Conservation (phyloP, 352 stramenopile genomes). For the Pythium rishiriense region DNA sequence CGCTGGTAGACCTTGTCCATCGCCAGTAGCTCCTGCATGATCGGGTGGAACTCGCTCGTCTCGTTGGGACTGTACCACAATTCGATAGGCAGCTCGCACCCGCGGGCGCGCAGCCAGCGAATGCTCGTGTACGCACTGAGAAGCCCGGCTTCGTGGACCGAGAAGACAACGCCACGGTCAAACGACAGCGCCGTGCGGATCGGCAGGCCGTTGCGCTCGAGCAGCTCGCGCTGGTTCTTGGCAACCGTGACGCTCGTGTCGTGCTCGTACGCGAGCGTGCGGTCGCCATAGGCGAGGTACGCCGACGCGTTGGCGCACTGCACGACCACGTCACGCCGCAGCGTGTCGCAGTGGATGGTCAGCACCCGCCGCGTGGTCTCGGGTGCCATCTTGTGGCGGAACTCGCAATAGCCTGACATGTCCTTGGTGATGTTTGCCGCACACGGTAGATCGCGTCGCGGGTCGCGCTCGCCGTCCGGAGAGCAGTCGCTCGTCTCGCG, state of each 20-base stretch:
- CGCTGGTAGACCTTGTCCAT: slow-evolving; percentile 50
- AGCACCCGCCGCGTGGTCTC: slow-evolving; percentile 38
- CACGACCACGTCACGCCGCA: slow-evolving; percentile 41
- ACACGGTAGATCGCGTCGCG: slow-evolving; percentile 36
- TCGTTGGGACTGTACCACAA: slow-evolving; percentile 65
- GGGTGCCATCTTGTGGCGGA: slow-evolving; percentile 26
- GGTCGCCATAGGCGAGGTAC: background rate
- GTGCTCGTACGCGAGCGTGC: background rate
- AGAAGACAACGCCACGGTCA: slow-evolving; percentile 41
- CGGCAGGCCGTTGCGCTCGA: too few species aligned
- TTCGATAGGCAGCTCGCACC: slow-evolving; percentile 60
- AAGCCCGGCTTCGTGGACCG: slow-evolving; percentile 29
- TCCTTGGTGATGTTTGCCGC: background rate
- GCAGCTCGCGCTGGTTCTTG: background rate
- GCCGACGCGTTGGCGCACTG: slow-evolving; percentile 31
- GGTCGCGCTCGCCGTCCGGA: slow-evolving; percentile 34
- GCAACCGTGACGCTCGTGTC: background rate
- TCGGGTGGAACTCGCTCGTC: slow-evolving; percentile 39
- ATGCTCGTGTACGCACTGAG: slow-evolving; percentile 56
- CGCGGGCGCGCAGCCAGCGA: slow-evolving; percentile 39
- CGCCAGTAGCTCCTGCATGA: slow-evolving; percentile 40
- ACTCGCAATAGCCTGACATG: background rate
- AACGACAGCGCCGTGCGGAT: slow-evolving; percentile 6
- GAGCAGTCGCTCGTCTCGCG: slow-evolving; percentile 39
- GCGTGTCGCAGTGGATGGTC: slow-evolving; percentile 56